These are phyloP conservation scores for Eucalyptus marginata DNA, from an alignment of 345 rosid genomes.

Conservation along the genomic window DNA sequence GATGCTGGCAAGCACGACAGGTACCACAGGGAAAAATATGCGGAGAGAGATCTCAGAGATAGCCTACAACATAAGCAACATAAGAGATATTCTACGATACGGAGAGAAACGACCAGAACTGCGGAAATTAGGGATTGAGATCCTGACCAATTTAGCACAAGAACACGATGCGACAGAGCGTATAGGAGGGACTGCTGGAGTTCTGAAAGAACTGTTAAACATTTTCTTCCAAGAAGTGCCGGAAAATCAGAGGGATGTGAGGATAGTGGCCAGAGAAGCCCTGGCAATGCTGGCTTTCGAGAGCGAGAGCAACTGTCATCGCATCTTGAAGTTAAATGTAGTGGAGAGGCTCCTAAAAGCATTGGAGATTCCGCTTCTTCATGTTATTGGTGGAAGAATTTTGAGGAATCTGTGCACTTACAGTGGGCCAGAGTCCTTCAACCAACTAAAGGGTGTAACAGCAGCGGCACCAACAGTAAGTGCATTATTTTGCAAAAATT, in stretches of 20 bases:
- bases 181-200: conserved; percentile 59
- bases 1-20: conserved; percentile 58
- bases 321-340: conserved; percentile 36
- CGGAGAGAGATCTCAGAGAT: conserved; percentile 65
- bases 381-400: conserved; percentile 56
- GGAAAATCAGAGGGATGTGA: conserved; percentile 10
- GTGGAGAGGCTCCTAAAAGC: conserved; percentile 34
- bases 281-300: conserved; percentile 64
- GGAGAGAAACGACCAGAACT: conserved; percentile 37
- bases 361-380: conserved; percentile 28
- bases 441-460: conserved; percentile 30
- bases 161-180: conserved; percentile 52
- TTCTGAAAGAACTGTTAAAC: conserved; percentile 51
- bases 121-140: conserved; percentile 57
- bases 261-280: conserved; percentile 68
- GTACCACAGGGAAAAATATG: conserved; percentile 42
- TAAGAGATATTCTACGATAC: conserved; percentile 47
- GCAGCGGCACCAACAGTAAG: conserved; percentile 58
- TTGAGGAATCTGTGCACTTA: conserved; percentile 47
- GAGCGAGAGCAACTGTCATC: conserved; percentile 51
- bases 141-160: conserved; percentile 47
- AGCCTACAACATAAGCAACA: conserved; percentile 48
- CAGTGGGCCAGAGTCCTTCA: conserved; percentile 23
- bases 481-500: background rate
- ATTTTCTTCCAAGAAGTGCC: conserved; percentile 31